A percentile compares a stretch with the other conserved stretches of the same genome.
phyloP scores from a whole-genome alignment of 2,329 filamentous ascomycete species.

The Trichothecium sympodiale region DNA sequence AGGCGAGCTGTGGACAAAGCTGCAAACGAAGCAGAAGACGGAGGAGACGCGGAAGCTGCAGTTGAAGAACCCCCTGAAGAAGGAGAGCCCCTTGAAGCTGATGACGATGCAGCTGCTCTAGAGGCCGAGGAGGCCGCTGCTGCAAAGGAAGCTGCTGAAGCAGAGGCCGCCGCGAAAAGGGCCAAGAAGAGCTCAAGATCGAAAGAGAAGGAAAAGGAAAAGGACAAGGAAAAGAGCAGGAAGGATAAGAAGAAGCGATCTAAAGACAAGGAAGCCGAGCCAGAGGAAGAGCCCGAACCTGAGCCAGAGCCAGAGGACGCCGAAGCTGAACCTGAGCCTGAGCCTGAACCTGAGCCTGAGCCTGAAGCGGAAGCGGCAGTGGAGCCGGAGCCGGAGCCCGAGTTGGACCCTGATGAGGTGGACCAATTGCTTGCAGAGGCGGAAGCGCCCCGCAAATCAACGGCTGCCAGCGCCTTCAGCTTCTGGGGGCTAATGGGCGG shows the following conservation, averaged over 20 bases:
- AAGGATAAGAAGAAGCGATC: constrained; percentile 12
- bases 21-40: constrained; percentile 13
- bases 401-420: constrained; percentile 30
- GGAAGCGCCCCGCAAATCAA: constrained; percentile 12
- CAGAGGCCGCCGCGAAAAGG: constrained; percentile 17
- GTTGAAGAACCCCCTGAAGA: constrained; percentile 14
- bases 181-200: constrained; percentile 25
- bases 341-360: constrained; percentile 7
- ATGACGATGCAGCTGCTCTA: constrained; percentile 15
- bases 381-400: constrained; percentile 11
- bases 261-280: constrained; percentile 8
- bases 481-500: constrained; percentile 41
- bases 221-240: constrained; percentile 18
- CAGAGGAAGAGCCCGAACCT: constrained; percentile 7
- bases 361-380: constrained; percentile 7
- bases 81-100: constrained; percentile 17
- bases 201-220: constrained; percentile 22
- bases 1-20: constrained; percentile 9
- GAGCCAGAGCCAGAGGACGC: constrained; percentile 11
- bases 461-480: constrained; percentile 32
- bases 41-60: constrained; percentile 9
- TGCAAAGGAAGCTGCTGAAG: constrained; percentile 15
- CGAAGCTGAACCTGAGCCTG: constrained; percentile 8
- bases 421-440: constrained; percentile 28
- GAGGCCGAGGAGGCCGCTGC: constrained; percentile 18